Evolutionary conservation across 176 grass and related monocot species (phyloP), one percentile per base, ranked within the genome.

Genomic region (Olyra latifolia): DNA sequence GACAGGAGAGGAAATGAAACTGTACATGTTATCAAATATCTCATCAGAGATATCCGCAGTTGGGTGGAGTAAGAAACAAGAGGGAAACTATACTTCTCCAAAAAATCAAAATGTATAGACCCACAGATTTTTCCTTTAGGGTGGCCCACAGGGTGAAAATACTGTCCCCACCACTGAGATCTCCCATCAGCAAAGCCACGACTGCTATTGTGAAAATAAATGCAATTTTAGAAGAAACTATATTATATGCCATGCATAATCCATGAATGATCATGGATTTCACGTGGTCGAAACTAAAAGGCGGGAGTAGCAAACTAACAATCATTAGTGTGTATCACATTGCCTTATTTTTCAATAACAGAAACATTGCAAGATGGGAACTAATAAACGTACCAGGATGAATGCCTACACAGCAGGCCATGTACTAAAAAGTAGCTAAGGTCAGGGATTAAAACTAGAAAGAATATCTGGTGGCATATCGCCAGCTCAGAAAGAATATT

Each of bases 401-500:
- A 63, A 75, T 40, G 38, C 44, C 54, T 69, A 77, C 59, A 75
- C 77, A 85, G 38, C 39, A 76, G 70, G 54, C 20, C 56, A 82
- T 69, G 69, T 20, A 75, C 25, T 80, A 56, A 35, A 72, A 71
- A 30, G 63, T 20, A 70, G 13, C 35, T 69, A 76, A 85, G 20
- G n/a, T 45, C 32, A 47, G 32, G 9, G 9, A 16, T 77, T 72
- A 35, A 71, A 71, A 82, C 77, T 30, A 52, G 22, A 81, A 82
- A 72, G 4, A 43, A 65, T 48, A 81, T 72, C 41, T 82, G 47
- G 87, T 66, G 65, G 66, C 48, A 81, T 77, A 72, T 82, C 75
- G 23, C 78, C 83, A 89, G 78, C 83, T 77, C 63, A 66, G 28
- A 82, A 75, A 82, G 66, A 81, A 82, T 82, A 75, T 86, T 71